A percentile compares a stretch with the other conserved stretches of the same genome.
Evolutionary conservation across 1,284 basidiomycete species (phyloP).

Genomic region (Volvariella volvacea): DNA sequence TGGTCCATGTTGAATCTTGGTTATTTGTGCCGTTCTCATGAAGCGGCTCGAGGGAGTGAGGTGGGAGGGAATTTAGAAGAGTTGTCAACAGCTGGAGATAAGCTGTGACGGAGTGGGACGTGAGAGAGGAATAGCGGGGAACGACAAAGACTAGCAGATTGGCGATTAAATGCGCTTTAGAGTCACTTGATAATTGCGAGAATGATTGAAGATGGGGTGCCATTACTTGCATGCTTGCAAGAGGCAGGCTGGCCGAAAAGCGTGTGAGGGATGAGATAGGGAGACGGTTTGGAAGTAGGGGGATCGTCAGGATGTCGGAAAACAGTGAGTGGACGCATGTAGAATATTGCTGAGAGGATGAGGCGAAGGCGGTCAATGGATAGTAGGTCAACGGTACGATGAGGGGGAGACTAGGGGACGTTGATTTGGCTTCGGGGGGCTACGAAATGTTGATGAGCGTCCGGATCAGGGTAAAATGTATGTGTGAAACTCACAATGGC

Average conservation of each 20-base stretch:
- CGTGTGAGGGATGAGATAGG: conserved; percentile 43
- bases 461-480: background rate
- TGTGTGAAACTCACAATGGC: conserved; percentile 22
- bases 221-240: conserved; percentile 22
- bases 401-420: conserved; percentile 32
- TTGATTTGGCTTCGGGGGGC: conserved; percentile 33
- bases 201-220: conserved; percentile 14
- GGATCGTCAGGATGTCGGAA: conserved; percentile 50
- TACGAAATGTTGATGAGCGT: conserved; percentile 15
- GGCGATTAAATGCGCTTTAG: conserved; percentile 53
- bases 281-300: conserved; percentile 62
- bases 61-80: conserved; percentile 49
- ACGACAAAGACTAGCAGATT: conserved; percentile 58
- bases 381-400: conserved; percentile 34
- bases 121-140: conserved; percentile 44
- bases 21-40: conserved; percentile 13
- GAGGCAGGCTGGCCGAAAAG: conserved; percentile 30
- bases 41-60: conserved; percentile 42
- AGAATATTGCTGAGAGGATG: conserved; percentile 23
- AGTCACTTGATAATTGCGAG: conserved; percentile 13
- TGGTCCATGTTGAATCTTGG: conserved; percentile 11
- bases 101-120: conserved; percentile 35
- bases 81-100: conserved; percentile 49
- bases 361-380: conserved; percentile 27
- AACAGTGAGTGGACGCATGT: conserved; percentile 32